Evolutionary conservation across 1,284 basidiomycete species (phyloP).

Genomic region (Agaricales sp.): DNA sequence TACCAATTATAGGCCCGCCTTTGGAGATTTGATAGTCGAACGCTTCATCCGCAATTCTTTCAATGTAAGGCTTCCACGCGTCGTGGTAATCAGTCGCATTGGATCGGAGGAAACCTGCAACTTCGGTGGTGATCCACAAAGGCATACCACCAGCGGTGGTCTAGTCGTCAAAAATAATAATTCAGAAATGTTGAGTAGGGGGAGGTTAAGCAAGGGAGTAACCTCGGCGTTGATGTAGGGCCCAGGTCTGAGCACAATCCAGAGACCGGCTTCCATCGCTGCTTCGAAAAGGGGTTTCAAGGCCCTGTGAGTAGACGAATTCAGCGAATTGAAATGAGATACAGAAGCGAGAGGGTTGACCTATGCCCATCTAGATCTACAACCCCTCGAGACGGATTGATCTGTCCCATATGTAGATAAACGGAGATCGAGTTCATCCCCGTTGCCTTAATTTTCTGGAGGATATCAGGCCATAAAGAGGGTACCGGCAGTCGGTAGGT

Average conservation of each 20-base stretch:
- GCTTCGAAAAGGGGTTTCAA: conserved; percentile 46
- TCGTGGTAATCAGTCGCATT: conserved; percentile 47
- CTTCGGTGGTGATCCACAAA: conserved; percentile 54
- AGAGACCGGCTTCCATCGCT: conserved; percentile 50
- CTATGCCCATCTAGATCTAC: conserved; percentile 65
- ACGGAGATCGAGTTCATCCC: conserved; percentile 73
- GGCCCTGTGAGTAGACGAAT: conserved; percentile 14
- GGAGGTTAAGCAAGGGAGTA: conserved; percentile 21
- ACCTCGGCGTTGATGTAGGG: conserved; percentile 76
- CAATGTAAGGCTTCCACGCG: conserved; percentile 64
- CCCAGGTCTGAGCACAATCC: conserved; percentile 50
- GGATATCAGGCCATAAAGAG: conserved; percentile 70
- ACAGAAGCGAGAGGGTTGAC: conserved; percentile 28
- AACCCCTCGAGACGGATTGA: conserved; percentile 64
- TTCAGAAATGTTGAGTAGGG: not conserved
- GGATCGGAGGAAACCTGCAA: conserved; percentile 35
- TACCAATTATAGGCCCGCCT: conserved; percentile 69
- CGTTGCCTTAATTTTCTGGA: conserved; percentile 73
- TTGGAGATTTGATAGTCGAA: conserved; percentile 55
- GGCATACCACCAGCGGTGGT: conserved; percentile 59
- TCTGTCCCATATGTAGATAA: conserved; percentile 66
- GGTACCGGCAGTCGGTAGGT: conserved; percentile 75
- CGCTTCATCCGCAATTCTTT: conserved; percentile 50
- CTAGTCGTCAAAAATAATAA: too few species aligned
- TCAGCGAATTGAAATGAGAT: conserved; percentile 22